Evolutionary conservation across 2,329 filamentous ascomycete genomes (phyloP).

Genomic region (Ophiostoma montium): DNA sequence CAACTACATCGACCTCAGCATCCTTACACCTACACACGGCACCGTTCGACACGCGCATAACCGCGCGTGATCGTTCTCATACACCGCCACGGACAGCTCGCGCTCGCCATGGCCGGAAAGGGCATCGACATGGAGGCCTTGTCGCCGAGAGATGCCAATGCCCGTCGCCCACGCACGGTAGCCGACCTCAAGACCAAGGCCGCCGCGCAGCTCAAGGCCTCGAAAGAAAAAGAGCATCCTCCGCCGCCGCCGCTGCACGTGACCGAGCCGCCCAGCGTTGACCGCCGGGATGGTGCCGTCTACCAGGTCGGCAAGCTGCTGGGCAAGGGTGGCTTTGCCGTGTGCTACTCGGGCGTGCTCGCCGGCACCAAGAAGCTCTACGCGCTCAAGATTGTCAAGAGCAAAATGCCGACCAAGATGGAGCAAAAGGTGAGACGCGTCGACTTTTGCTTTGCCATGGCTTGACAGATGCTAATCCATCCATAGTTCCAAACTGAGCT

Average conservation of each 20-base stretch:
- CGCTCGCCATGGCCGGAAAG: conserved; percentile 28
- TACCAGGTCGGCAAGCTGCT: conserved; percentile 63
- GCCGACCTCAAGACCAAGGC: conserved; percentile 40
- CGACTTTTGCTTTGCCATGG: background rate
- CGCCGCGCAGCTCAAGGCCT: conserved; percentile 37
- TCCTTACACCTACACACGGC: background rate
- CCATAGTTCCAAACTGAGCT: conserved; percentile 63
- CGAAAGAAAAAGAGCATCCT: conserved; percentile 52
- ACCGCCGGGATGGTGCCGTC: conserved; percentile 54
- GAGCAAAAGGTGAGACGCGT: conserved; percentile 54
- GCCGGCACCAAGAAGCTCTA: conserved; percentile 52
- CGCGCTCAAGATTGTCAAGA: conserved; percentile 73
- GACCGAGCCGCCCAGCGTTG: conserved; percentile 48
- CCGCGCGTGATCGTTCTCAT: background rate
- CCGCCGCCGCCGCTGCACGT: conserved; percentile 48
- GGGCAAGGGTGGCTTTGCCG: conserved; percentile 71
- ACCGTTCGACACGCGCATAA: background rate
- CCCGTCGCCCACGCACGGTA: conserved; percentile 32
- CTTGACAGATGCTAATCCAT: background rate
- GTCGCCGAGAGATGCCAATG: conserved; percentile 51
- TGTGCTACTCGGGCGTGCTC: conserved; percentile 61
- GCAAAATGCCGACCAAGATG: conserved; percentile 69
- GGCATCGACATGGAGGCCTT: conserved; percentile 48
- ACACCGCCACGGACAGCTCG: background rate
- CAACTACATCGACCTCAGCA: background rate